Base-by-base conservation (phyloP, 2,329 filamentous ascomycete genomes). In the Epichloe gansuensis region DNA sequence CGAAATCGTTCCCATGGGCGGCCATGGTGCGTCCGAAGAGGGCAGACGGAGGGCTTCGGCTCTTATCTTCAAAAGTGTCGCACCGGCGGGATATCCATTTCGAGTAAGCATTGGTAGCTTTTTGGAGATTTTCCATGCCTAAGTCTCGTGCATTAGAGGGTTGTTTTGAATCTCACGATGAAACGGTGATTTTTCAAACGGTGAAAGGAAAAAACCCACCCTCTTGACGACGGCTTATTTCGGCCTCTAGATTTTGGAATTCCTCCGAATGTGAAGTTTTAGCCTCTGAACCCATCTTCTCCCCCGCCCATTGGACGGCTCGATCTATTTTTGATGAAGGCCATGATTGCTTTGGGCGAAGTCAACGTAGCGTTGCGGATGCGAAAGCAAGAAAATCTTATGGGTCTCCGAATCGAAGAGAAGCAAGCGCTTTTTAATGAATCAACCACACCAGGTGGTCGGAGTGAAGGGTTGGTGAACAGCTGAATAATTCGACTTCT, bases 261-360 rank as follows among this genome's bases (percentile, higher is more conserved):
- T 96, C 86, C 50, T 97, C 90, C 0, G 88, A 86, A 58, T 89
- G 82, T 66, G 77, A 82, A 9, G 91, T 96, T 73, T 90, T 93
- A 71, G 84, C 80, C 71, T 96, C 91, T 59, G 81, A 82, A 62
- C 91, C 91, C 88, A 97, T 95, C 72, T 91, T 88, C 74, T 97
- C 91, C 60, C 89, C 89, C 39, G 91, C 89, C 91, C 91, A 97
- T 85, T 97, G 91, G 75, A 91, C 94, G 75, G 95, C 85, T 65
- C 91, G 86, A 72, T 91, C 91, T 67, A 97, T 82, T 68, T 94
- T 95, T 95, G 71, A 74, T 77, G 62, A 81, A 73, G 61, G 75
- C 72, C 77, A 80, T 81, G 37, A 44, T 66, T 41, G 46, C 48
- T 43, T 38, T 15, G 3, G 43, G n/a, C 13, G 2, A n/a, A 23